Evolutionary conservation across 495 filamentous ascomycete genomes (phyloP).

Genomic region (Neurospora tetraspora): DNA sequence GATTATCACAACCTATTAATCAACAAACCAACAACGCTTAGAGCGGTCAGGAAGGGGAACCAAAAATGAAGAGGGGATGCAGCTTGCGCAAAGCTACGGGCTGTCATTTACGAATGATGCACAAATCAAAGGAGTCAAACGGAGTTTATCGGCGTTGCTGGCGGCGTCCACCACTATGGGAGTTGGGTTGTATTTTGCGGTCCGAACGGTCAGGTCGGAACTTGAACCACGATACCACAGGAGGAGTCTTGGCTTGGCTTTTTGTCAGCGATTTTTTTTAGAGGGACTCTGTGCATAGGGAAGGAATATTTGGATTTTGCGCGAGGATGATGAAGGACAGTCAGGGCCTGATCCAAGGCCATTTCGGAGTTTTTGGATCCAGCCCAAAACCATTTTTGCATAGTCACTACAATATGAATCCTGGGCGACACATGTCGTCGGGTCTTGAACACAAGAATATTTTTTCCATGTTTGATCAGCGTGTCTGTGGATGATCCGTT

Average conservation of each 20-base stretch:
- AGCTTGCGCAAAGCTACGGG: conserved; percentile 2
- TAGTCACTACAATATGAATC: neutral
- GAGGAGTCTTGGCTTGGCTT: neutral
- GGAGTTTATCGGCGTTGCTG: conserved; percentile 16
- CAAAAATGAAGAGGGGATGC: neutral
- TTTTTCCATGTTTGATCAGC: neutral
- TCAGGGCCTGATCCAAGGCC: neutral
- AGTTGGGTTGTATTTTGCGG: neutral
- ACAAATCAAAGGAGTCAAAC: conserved; percentile 5
- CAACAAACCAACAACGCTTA: neutral
- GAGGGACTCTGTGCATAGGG: neutral
- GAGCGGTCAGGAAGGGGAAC: neutral
- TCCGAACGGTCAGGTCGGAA: neutral
- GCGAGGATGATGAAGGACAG: neutral
- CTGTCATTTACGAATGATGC: conserved; percentile 1
- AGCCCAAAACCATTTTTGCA: neutral
- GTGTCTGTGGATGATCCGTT: neutral
- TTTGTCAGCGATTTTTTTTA: neutral
- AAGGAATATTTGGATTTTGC: neutral
- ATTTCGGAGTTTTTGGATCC: neutral
- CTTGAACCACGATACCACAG: neutral
- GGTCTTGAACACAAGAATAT: neutral
- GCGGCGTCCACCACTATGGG: conserved; percentile 9
- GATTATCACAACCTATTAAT: neutral
- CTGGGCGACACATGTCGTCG: neutral